Conservation (phyloP, 495 filamentous ascomycete genomes). For the Neurospora pannonica region DNA sequence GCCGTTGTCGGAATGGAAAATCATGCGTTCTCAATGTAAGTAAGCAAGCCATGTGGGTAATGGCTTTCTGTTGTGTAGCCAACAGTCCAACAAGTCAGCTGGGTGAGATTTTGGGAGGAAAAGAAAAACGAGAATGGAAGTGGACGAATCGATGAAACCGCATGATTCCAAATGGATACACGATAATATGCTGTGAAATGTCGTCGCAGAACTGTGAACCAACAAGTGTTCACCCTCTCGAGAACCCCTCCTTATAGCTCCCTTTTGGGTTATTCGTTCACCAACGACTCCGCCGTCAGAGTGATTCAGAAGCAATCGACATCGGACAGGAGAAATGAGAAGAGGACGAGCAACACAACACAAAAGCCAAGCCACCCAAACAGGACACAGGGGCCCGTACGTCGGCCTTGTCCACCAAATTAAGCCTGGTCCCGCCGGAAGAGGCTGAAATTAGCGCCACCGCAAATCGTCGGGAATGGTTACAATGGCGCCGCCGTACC, state of each 20-base stretch:
- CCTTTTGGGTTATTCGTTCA: not conserved
- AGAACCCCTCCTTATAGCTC: not conserved
- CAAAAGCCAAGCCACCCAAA: not conserved
- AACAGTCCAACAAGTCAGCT: not conserved
- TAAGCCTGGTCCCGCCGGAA: not conserved
- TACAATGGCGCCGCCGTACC: not conserved
- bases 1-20: not conserved
- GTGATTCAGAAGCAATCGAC: not conserved
- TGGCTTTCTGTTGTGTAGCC: not conserved
- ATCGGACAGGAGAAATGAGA: not conserved
- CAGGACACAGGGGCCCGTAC: not conserved
- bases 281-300: not conserved
- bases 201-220: not conserved
- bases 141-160: not conserved
- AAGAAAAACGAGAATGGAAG: not conserved
- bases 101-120: not conserved
- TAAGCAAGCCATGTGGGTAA: not conserved
- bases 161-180: not conserved
- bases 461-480: not conserved
- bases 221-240: not conserved
- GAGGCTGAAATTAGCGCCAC: not conserved
- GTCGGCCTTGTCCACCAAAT: not conserved
- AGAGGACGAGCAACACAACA: not conserved
- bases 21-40: not conserved
- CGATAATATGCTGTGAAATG: not conserved